Percentiles rank a stretch among this genome's conserved stretches.
These are phyloP conservation scores for Oryza meridionalis DNA, from an alignment of 176 grass and related monocot genomes.

Conservation along the genomic window DNA sequence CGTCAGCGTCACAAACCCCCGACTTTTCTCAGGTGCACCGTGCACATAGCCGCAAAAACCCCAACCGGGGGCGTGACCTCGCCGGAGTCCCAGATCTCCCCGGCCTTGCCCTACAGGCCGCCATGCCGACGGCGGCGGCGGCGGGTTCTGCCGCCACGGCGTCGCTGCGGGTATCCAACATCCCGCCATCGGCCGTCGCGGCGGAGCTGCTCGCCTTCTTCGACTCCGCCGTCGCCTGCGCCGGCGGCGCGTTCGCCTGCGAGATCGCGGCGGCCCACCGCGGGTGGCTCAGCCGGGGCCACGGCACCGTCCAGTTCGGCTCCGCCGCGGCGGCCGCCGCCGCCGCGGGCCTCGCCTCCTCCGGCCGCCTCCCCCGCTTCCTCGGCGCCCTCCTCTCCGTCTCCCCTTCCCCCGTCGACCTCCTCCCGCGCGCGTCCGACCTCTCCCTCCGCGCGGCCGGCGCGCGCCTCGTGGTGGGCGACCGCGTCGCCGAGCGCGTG, in stretches of 20 bases:
- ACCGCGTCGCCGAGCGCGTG: conserved; percentile 43
- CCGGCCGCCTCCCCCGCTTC: conserved; percentile 66
- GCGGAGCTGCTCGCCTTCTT: conserved; percentile 75
- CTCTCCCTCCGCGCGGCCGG: conserved; percentile 28
- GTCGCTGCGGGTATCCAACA: conserved; percentile 64
- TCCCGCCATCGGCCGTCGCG: conserved; percentile 66
- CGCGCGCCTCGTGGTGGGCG: conserved; percentile 43
- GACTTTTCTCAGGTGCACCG: not conserved
- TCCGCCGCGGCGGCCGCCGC: conserved; percentile 47
- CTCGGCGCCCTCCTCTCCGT: conserved; percentile 59
- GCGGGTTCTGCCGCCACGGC: conserved; percentile 38
- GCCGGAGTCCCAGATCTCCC: conserved; percentile 17
- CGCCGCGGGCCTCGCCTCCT: conserved; percentile 49
- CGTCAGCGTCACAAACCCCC: not conserved
- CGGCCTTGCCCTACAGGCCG: not conserved
- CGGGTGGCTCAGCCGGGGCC: conserved; percentile 66
- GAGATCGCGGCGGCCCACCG: conserved; percentile 64
- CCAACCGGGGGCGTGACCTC: not conserved
- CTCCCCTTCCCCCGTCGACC: conserved; percentile 48
- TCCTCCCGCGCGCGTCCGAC: conserved; percentile 71
- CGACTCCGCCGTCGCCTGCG: conserved; percentile 55
- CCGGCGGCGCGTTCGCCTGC: conserved; percentile 55
- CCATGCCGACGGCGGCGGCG: conserved; percentile 25
- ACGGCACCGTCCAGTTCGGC: conserved; percentile 77
- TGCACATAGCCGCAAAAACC: not conserved